Evolutionary conservation across 192 early-diverging fungal genomes (phyloP).

Genomic region (Entomortierella parvispora): DNA sequence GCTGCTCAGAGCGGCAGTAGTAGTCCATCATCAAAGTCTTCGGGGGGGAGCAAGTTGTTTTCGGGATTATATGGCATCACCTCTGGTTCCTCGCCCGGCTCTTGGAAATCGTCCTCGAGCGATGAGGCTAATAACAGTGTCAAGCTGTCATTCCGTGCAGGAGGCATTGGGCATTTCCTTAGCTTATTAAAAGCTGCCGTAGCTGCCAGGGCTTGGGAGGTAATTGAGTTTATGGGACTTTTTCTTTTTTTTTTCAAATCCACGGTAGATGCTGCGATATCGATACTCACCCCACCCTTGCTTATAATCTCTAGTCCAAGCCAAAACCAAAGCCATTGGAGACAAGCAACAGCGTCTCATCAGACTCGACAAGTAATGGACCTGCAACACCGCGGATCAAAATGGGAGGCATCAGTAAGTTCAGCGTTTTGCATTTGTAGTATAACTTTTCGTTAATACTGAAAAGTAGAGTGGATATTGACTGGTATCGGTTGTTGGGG

Average conservation of each 20-base stretch:
- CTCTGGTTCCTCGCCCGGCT: no score
- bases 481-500: neutral
- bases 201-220: slow-evolving; percentile 72
- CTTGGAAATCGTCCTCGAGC: no score
- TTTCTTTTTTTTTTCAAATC: neutral
- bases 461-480: neutral
- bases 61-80: no score
- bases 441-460: no score
- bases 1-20: neutral
- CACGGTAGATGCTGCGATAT: no score
- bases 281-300: no score
- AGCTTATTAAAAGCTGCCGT: slow-evolving; percentile 72
- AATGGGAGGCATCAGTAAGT: slow-evolving; percentile 61
- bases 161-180: slow-evolving; percentile 72
- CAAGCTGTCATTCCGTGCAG: slow-evolving; percentile 84
- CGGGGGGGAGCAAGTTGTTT: neutral
- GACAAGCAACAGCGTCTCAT: neutral
- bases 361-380: slow-evolving; percentile 5
- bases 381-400: slow-evolving; percentile 21
- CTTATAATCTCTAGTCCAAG: slow-evolving; percentile 14
- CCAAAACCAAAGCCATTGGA: slow-evolving; percentile 4
- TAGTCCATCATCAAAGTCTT: slow-evolving; percentile 6
- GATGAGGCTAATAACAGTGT: slow-evolving; percentile 53
- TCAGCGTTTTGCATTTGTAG: neutral
- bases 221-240: neutral